Percentiles rank a stretch among this genome's conserved stretches.
These are phyloP conservation scores for Penicillium longicatenatum DNA, from an alignment of 495 filamentous ascomycete genomes.

Conservation along the genomic window DNA sequence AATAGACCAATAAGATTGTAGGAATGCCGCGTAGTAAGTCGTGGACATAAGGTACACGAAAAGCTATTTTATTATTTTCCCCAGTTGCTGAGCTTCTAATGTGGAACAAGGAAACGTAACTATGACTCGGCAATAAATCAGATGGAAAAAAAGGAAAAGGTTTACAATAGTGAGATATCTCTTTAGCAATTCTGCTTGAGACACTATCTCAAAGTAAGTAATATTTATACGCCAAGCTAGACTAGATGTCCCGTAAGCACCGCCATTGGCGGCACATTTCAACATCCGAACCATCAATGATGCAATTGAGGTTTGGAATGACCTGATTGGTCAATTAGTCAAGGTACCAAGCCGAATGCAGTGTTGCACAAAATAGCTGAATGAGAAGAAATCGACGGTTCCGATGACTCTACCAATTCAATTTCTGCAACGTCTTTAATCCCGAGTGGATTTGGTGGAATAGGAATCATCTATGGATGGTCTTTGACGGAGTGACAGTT, in stretches of 20 bases:
- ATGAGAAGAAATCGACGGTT: background rate
- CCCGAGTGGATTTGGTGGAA: background rate
- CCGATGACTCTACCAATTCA: background rate
- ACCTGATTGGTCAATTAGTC: slow-evolving; percentile 6
- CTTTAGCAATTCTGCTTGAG: too few relatives aligned
- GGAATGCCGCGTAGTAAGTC: too few relatives aligned
- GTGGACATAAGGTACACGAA: too few relatives aligned
- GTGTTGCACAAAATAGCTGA: background rate
- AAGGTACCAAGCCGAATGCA: background rate
- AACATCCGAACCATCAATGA: slow-evolving; percentile 9
- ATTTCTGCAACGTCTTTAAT: background rate
- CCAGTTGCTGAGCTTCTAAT: too few relatives aligned
- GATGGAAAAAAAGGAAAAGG: too few relatives aligned
- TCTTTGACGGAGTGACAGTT: background rate
- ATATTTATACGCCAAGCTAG: too few relatives aligned
- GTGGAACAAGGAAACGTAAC: too few relatives aligned
- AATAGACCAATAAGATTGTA: too few relatives aligned
- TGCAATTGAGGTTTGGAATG: slow-evolving; percentile 10
- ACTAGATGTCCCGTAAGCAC: background rate
- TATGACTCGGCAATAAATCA: too few relatives aligned
- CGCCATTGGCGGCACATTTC: background rate
- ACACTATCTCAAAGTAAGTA: too few relatives aligned
- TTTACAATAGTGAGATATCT: too few relatives aligned
- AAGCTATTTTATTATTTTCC: too few relatives aligned
- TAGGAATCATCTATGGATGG: background rate